Evolutionary conservation across 225 moss, liverwort and hornwort genomes (phyloP), one percentile per base, ranked within the genome.

Genomic region (Physcomitrellopsis africana): DNA sequence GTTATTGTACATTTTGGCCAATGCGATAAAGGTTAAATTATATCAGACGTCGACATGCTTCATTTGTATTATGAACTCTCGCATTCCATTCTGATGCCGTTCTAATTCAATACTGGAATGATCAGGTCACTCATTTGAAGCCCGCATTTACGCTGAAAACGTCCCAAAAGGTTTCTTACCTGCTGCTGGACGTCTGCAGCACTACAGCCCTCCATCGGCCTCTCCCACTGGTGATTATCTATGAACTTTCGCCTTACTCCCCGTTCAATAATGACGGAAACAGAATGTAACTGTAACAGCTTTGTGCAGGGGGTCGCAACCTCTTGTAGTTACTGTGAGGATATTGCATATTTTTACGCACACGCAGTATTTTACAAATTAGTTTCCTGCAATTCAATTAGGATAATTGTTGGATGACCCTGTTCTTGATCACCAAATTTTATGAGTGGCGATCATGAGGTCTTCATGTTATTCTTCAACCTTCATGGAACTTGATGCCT

Each of bases 121-220:
- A 51, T 62, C 89, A 99, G 94, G 97, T 13, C 97, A 97, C 85
- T 90, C 94, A 10, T 97, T 97, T 81, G 97, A 97, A 84, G 97
- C 93, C 71, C 91, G 94, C 48, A 84, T 94, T 37, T 94, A 97
- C 72, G 97, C 97, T 57, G 97, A 94, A 84, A 97, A 97, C 60
- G 97, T 94, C 72, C 91, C 94, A 8, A 89, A 89, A 76, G 93
- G 90, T 42, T 99, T 94, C 77, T 85, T 99, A 65, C 97, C 97
- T 76, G 94, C 97, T 77, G 86, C 94, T 60, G 97, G 94, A 71
- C 78, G 80, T 59, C 82, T 99, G n/a, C 94, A 89, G 74, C 93
- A 99, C 72, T 99, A 87, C 67, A 79, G 69, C 57, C 93, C 97
- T 81, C 97, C 97, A 43, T 59, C 80, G 8, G 70, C 74, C 61